Evolutionary conservation across 23 red algal genomes (phyloP), one percentile per base, ranked within the genome.

Genomic region (Gracilaria domingensis): DNA sequence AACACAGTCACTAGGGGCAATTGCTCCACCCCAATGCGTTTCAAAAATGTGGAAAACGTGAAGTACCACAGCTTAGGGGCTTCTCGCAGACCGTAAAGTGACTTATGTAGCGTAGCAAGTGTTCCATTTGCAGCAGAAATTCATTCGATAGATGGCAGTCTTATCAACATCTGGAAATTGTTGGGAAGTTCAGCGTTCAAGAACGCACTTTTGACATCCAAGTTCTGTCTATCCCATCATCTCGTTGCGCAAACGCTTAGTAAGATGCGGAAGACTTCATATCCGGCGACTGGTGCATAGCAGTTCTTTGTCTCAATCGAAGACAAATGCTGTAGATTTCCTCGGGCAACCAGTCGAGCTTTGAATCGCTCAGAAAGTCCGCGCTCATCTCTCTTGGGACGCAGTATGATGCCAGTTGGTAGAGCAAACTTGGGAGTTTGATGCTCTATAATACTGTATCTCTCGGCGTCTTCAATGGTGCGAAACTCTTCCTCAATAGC

Each of bases 41-140:
- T 45, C 51, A 66, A 80, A 35, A 9, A 12, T 66, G 17, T 12
- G 65, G 23, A 18, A 36, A 8, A 18, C 24, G 8, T 20, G 12
- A 25, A 86, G 83, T 80, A 79, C 72, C 72, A 80, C 2, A 89
- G 86, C 54, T 80, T 89, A 40, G 71, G 86, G 8, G 86, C 86
- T 69, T 79, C 53, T 55, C 86, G 70, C 14, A 89, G 24, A 26
- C 86, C 79, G 16, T 82, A 82, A 6, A 62, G 36, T 40, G 79
- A 79, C 74, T 79, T 47, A 25, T 17, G 1, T 1, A 55, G 51
- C 14, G 9, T 55, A 7, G 18, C 42, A 8, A 77, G 2, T 30
- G 34, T 32, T 44, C 72, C 48, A 45, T 77, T 34, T 14, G 72
- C 48, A 7, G 42, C 72, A 20, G 42, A 11, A 44, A 77, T 14